A percentile compares a stretch with the other conserved stretches of the same genome.
phyloP scores from a whole-genome alignment of 495 filamentous ascomycete genomes.

The Penicillium verhagenii region DNA sequence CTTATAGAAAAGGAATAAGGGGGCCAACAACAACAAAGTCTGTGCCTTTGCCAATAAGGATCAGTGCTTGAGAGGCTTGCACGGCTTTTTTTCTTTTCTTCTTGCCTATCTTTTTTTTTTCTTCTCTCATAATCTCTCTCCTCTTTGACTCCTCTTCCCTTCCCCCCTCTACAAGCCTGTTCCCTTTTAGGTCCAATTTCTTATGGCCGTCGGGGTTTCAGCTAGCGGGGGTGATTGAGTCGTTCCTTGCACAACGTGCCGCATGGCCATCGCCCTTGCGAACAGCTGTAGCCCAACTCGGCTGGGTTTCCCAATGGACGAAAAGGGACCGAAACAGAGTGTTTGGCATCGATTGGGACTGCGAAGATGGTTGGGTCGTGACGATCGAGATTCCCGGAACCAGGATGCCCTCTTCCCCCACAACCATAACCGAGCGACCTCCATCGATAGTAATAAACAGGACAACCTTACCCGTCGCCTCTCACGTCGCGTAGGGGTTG shows the following conservation, averaged over 20 bases:
- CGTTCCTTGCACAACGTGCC: constrained; percentile 30
- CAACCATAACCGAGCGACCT: constrained; percentile 18
- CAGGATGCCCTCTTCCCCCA: constrained; percentile 18
- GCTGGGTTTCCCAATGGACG: constrained; percentile 36
- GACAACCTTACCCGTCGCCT: constrained; percentile 53
- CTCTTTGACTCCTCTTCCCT: neutral
- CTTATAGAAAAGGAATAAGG: neutral
- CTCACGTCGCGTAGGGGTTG: constrained; percentile 73
- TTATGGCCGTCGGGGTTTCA: constrained; percentile 40
- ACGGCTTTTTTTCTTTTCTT: neutral
- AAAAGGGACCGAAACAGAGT: constrained; percentile 44
- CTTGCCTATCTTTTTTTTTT: neutral
- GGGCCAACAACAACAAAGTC: neutral
- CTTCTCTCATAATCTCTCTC: neutral
- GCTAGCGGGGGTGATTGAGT: constrained; percentile 36
- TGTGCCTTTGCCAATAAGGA: neutral
- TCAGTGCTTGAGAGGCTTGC: neutral
- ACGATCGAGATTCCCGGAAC: constrained; percentile 39
- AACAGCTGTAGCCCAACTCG: constrained; percentile 42
- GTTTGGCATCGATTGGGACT: constrained; percentile 52
- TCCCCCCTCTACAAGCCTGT: constrained; percentile 3
- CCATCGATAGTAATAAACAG: constrained; percentile 32
- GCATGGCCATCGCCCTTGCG: constrained; percentile 48
- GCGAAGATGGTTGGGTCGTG: constrained; percentile 48
- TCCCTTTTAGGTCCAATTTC: constrained; percentile 22